These are phyloP conservation scores for Backusella morwellensis DNA, from an alignment of 192 early-diverging fungal genomes.

Conservation along the genomic window DNA sequence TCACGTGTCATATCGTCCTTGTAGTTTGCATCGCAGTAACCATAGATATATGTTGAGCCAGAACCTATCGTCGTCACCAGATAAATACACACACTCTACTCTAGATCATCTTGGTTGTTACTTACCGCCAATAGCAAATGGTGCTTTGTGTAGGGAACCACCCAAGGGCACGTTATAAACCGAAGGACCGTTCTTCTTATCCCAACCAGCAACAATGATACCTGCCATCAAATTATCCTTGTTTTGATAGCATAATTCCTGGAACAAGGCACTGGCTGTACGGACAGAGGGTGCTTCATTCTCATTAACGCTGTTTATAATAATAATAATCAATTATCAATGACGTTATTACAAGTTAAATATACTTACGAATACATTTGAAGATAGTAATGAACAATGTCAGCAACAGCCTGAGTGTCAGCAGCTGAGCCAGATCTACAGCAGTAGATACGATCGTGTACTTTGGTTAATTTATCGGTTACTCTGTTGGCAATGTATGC, in stretches of 20 bases:
- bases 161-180: constrained; percentile 93
- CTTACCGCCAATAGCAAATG: constrained; percentile 88
- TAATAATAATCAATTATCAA: neutral
- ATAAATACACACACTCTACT: no score
- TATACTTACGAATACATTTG: constrained; percentile 82
- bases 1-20: constrained; percentile 80
- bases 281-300: constrained; percentile 81
- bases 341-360: neutral
- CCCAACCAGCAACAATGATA: constrained; percentile 98
- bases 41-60: constrained; percentile 97
- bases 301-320: constrained; percentile 72
- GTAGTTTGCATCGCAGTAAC: constrained; percentile 92
- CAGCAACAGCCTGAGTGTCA: constrained; percentile 98
- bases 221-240: constrained; percentile 85
- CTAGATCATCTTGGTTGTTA: neutral
- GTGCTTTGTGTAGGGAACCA: constrained; percentile 86
- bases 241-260: constrained; percentile 92
- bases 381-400: constrained; percentile 95
- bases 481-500: constrained; percentile 97
- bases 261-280: constrained; percentile 88
- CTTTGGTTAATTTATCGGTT: constrained; percentile 95
- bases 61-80: constrained; percentile 44
- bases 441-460: constrained; percentile 96
- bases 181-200: constrained; percentile 82
- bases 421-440: constrained; percentile 98